Percentiles rank a stretch among this genome's conserved stretches.
These are phyloP conservation scores for Colletotrichum spinosum DNA, from an alignment of 2,329 filamentous ascomycete species.

Conservation along the genomic window DNA sequence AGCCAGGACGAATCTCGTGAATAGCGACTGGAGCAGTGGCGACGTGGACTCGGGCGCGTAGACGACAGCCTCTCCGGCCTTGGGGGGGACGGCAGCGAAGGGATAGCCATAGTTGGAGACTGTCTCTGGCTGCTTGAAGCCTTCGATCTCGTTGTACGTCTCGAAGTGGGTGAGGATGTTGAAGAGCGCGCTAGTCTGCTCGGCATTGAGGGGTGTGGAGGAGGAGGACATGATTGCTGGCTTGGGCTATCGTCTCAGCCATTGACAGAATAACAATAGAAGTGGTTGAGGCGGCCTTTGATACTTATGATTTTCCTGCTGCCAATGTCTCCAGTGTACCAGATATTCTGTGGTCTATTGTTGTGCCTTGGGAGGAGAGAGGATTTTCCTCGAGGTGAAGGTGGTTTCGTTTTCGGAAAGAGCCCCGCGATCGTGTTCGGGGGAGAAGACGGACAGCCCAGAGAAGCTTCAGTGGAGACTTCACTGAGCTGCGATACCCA, in stretches of 20 bases:
- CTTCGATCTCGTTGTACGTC: constrained; percentile 76
- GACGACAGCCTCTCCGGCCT: constrained; percentile 5
- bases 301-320: no score
- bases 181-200: constrained; percentile 65
- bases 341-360: no score
- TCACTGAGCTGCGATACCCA: no score
- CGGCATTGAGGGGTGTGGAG: constrained; percentile 43
- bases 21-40: constrained; percentile 76
- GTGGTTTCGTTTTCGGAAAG: constrained; percentile 22
- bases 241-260: neutral
- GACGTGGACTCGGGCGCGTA: constrained; percentile 58
- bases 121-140: constrained; percentile 74
- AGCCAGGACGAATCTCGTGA: constrained; percentile 72
- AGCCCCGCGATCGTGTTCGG: constrained; percentile 15
- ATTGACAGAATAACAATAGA: neutral
- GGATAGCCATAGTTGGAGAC: constrained; percentile 78
- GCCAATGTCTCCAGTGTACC: no score
- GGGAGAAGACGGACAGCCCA: no score
- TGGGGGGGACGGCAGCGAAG: constrained; percentile 56
- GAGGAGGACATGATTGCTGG: constrained; percentile 24
- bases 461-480: no score
- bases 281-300: no score
- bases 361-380: no score
- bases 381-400: neutral
- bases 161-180: constrained; percentile 71